Evolutionary conservation across 495 filamentous ascomycete genomes (phyloP).

Genomic region (Lasiosphaeriaceae sp.): DNA sequence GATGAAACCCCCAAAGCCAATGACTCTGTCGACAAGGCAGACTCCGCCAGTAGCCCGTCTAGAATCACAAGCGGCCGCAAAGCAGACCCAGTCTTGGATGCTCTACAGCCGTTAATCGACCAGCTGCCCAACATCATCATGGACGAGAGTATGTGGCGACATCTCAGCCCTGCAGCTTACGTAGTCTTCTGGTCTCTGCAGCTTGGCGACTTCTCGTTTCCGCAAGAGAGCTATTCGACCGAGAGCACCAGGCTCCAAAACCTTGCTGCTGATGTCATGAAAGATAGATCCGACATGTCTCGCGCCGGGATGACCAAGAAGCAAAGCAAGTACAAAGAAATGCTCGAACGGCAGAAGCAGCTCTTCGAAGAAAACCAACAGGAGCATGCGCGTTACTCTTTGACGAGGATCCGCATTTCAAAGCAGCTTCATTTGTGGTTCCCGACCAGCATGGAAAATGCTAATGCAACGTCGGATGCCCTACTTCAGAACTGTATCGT

Average conservation of each 20-base stretch:
- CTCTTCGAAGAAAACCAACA: constrained; percentile 51
- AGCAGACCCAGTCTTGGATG: constrained; percentile 60
- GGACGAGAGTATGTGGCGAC: constrained; percentile 60
- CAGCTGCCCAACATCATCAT: constrained; percentile 56
- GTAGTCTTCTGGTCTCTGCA: constrained; percentile 91
- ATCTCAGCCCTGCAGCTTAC: constrained; percentile 73
- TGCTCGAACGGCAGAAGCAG: constrained; percentile 59
- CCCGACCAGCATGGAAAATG: constrained; percentile 53
- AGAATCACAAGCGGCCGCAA: constrained; percentile 29
- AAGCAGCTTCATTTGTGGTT: constrained; percentile 85
- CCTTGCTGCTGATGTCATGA: constrained; percentile 56
- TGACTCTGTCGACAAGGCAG: constrained; percentile 4
- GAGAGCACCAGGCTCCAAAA: constrained; percentile 63
- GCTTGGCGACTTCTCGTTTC: constrained; percentile 72
- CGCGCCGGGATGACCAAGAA: constrained; percentile 58
- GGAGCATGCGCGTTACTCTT: constrained; percentile 58
- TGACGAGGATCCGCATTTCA: constrained; percentile 59
- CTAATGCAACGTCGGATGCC: constrained; percentile 64
- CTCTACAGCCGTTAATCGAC: constrained; percentile 71
- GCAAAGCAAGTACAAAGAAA: constrained; percentile 64
- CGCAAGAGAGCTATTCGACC: constrained; percentile 66
- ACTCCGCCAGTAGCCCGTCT: constrained; percentile 10
- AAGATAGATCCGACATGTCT: constrained; percentile 68
- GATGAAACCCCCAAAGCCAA: constrained; percentile 18
- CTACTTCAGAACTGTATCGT: constrained; percentile 88